Conservation (phyloP, 2,329 filamentous ascomycete species). For the Diaporthe nobilis region DNA sequence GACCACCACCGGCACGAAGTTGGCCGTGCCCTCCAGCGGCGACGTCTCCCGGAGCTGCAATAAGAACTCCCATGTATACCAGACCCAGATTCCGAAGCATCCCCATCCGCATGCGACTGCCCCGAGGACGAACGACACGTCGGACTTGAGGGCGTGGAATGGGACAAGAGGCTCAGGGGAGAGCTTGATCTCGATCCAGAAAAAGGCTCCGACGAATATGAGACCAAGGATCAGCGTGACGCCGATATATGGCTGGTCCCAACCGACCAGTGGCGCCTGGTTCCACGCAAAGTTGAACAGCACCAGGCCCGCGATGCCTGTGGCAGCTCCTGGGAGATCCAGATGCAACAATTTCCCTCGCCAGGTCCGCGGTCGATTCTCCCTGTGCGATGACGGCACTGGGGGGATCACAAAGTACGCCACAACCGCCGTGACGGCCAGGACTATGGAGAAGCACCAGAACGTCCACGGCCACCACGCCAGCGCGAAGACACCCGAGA, state of each 20-base stretch:
- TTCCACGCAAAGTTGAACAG: constrained; percentile 73
- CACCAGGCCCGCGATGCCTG: constrained; percentile 64
- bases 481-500: constrained; percentile 48
- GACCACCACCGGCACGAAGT: constrained; percentile 46
- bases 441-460: constrained; percentile 45
- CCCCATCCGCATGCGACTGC: constrained; percentile 68
- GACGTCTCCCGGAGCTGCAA: constrained; percentile 53
- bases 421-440: constrained; percentile 46
- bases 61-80: constrained; percentile 65
- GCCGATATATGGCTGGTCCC: constrained; percentile 65
- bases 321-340: constrained; percentile 46
- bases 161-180: constrained; percentile 70
- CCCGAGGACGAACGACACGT: constrained; percentile 67
- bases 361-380: constrained; percentile 3
- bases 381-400: constrained; percentile 30
- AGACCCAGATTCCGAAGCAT: constrained; percentile 67
- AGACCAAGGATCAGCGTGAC: constrained; percentile 65
- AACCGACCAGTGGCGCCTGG: constrained; percentile 67
- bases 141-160: constrained; percentile 61
- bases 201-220: constrained; percentile 64
- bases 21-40: constrained; percentile 50
- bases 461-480: constrained; percentile 51
- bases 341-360: constrained; percentile 42
- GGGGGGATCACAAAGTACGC: constrained; percentile 45
- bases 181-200: constrained; percentile 62